Evolutionary conservation across 345 rosid genomes (phyloP).

Genomic region (Pugionium cornutum): DNA sequence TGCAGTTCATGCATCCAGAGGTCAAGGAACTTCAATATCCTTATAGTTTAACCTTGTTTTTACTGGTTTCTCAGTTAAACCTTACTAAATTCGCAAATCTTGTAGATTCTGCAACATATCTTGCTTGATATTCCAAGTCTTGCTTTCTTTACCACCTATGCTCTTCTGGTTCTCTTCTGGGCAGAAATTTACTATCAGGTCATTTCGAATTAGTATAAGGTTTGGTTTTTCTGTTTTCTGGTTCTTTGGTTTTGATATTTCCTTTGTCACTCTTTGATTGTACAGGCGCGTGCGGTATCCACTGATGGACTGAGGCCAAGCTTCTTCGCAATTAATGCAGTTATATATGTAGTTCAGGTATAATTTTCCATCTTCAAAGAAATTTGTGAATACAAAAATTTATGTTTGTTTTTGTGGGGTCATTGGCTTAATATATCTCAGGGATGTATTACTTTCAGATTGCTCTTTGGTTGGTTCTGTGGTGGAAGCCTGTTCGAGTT

Average conservation of each 20-base stretch:
- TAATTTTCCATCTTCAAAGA: background rate
- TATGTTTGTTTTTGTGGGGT: background rate
- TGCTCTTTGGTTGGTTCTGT: conserved; percentile 74
- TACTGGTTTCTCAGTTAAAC: background rate
- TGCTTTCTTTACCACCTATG: conserved; percentile 87
- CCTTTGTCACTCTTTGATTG: conserved; percentile 13
- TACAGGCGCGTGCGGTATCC: conserved; percentile 81
- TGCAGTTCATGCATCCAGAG: conserved; percentile 64
- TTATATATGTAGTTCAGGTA: conserved; percentile 80
- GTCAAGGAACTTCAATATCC: conserved; percentile 30
- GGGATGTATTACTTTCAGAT: conserved; percentile 45
- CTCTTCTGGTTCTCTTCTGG: conserved; percentile 91
- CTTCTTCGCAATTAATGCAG: conserved; percentile 74
- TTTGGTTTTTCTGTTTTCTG: background rate
- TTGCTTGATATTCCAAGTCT: conserved; percentile 88
- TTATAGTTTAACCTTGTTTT: background rate
- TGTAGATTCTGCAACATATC: conserved; percentile 72
- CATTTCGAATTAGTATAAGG: background rate
- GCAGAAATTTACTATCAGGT: conserved; percentile 98
- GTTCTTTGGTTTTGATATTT: background rate
- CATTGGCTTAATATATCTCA: background rate
- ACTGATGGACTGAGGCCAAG: conserved; percentile 86
- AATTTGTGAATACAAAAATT: background rate
- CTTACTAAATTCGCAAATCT: conserved; percentile 8
- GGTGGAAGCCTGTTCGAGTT: conserved; percentile 71